Conservation (phyloP, 1,284 basidiomycete species). For the Ceratobasidium papillatum region DNA sequence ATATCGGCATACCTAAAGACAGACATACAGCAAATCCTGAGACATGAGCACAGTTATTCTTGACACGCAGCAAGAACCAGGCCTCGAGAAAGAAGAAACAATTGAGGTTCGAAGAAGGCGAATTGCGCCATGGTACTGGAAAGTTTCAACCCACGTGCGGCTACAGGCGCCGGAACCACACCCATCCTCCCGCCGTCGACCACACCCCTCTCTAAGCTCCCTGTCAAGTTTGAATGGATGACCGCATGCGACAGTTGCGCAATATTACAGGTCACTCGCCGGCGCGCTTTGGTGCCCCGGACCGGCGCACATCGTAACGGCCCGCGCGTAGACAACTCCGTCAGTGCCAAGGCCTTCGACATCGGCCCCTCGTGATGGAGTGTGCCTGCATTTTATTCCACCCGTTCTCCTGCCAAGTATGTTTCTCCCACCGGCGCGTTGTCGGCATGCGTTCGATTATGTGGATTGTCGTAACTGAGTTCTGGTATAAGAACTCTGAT, state of each 20-base stretch:
- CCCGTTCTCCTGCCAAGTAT: constrained; percentile 27
- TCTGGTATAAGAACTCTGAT: not conserved
- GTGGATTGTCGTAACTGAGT: constrained; percentile 6
- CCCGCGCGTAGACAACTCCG: not conserved
- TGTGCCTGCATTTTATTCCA: not conserved
- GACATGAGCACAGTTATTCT: not conserved
- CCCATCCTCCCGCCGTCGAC: not conserved
- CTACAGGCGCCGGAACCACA: not conserved
- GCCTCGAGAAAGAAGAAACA: not conserved
- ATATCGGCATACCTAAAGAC: not conserved
- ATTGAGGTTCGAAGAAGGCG: not conserved
- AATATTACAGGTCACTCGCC: not conserved
- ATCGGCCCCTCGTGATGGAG: constrained; percentile 30
- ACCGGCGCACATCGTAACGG: constrained; percentile 18
- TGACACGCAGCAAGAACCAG: not conserved
- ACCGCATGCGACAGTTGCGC: not conserved
- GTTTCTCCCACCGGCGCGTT: constrained; percentile 9
- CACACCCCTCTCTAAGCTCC: not conserved
- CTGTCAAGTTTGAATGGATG: not conserved
- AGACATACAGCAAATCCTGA: constrained; percentile 6
- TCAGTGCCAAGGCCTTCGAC: constrained; percentile 15
- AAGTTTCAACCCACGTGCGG: not conserved
- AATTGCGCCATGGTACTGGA: not conserved
- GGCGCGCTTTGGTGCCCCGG: not conserved
- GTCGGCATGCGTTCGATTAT: constrained; percentile 8